Base-by-base conservation (phyloP, 2,329 filamentous ascomycete genomes). In the Fusarium praegraminearum region DNA sequence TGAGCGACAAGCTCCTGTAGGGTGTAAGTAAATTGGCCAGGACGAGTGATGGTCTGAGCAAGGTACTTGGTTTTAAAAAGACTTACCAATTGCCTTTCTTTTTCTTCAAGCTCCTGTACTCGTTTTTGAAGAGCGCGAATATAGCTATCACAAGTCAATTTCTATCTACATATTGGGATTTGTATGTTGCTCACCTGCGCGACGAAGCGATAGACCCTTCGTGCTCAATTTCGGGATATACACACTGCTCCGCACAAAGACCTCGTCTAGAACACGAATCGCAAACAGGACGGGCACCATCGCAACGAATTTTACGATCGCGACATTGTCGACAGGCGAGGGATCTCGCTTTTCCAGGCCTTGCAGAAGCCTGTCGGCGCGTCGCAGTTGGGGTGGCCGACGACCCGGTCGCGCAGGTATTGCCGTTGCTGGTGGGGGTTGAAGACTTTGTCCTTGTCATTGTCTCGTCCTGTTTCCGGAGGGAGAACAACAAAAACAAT, bases 291-390 rank as follows among this genome's bases (percentile, higher is more conserved):
- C 73, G 69, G 11, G 73, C 73, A 16, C 73, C 73, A 57, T 75
- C 73, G 57, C 73, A 75, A 51, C 73, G 73, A 18, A 75, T 75
- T 67, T 75, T 75, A 65, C 73, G 73, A 57, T 75, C 73, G 60
- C 73, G 73, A 73, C 73, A 75, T 49, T 75, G 73, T 47, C 73
- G 67, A 46, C 73, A 75, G 10, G 73, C 73, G 28, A 75, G 57
- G 33, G 73, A 75, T 54, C 73, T 69, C 56, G 73, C 73, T 45
- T 75, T 75, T 53, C 72, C 71, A 22, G 73, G 57, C 32, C 62
- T 65, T 18, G 35, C 41, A 16, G 62, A 38, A 36, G 62, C 32
- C 33, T 65, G 62, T 50, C 73, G 73, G 65, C 67, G 69, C 50
- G 58, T 46, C 47, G 49, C 67, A 54, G 73, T 59, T 33, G 70